Conservation (phyloP, 2,329 filamentous ascomycete species). For the Pleoardoris graminearum region DNA sequence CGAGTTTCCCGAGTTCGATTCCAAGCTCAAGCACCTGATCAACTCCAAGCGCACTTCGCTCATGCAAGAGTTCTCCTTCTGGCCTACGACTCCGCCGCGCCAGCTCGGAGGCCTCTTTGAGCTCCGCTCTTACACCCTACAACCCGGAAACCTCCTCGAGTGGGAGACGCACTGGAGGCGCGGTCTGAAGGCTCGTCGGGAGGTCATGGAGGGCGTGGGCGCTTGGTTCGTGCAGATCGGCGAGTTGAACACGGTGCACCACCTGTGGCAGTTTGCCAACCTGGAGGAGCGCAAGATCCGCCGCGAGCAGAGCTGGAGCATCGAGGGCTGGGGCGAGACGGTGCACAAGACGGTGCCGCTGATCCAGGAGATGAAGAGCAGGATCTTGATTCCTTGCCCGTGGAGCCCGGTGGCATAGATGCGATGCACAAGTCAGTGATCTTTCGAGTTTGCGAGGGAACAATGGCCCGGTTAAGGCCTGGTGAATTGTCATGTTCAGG, state of each 20-base stretch:
- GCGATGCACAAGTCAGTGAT: neutral
- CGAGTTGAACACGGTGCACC: constrained; percentile 95
- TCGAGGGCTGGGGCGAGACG: constrained; percentile 94
- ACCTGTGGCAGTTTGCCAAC: constrained; percentile 98
- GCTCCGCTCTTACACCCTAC: constrained; percentile 92
- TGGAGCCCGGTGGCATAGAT: constrained; percentile 87
- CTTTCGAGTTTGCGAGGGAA: neutral
- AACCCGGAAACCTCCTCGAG: constrained; percentile 92
- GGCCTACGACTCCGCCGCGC: constrained; percentile 91
- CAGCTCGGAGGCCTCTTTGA: constrained; percentile 92
- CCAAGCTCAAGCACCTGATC: constrained; percentile 83
- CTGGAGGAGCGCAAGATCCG: constrained; percentile 88
- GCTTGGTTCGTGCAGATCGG: constrained; percentile 99
- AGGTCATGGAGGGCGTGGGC: constrained; percentile 98
- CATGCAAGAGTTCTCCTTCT: constrained; percentile 99
- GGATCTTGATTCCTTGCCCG: constrained; percentile 89
- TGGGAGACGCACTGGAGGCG: constrained; percentile 99
- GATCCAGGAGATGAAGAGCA: constrained; percentile 95
- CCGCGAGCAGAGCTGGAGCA: constrained; percentile 91
- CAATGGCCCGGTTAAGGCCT: neutral
- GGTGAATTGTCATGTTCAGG: neutral
- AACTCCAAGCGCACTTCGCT: constrained; percentile 82
- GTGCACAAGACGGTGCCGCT: constrained; percentile 98
- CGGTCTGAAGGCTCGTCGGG: constrained; percentile 83
- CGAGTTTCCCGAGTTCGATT: constrained; percentile 81